phyloP scores from a whole-genome alignment of 441 rosid species.

The Euphorbia celastroides region DNA sequence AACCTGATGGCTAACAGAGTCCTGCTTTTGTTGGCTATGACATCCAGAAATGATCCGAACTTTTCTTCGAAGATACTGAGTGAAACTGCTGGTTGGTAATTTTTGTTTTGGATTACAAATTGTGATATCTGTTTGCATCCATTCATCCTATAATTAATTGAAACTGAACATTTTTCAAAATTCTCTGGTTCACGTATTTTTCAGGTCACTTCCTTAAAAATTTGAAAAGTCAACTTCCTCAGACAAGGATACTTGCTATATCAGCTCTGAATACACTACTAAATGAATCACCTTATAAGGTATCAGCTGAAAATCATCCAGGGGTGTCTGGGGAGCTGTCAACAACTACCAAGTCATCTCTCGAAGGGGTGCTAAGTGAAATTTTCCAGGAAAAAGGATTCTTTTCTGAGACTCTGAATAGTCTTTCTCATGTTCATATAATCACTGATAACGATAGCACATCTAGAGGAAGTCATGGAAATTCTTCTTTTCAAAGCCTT shows the following conservation, averaged over 20 bases:
- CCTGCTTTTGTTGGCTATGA: conserved; percentile 90
- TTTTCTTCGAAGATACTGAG: conserved; percentile 67
- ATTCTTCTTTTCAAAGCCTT: conserved; percentile 84
- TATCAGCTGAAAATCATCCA: conserved; percentile 46
- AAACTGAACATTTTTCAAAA: neutral
- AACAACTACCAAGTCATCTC: conserved; percentile 56
- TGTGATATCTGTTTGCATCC: conserved; percentile 13
- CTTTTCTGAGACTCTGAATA: conserved; percentile 80
- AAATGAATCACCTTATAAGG: conserved; percentile 94
- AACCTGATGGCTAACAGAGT: conserved; percentile 99
- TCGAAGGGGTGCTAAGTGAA: conserved; percentile 75
- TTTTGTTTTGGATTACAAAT: conserved; percentile 23
- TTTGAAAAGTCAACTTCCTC: conserved; percentile 98
- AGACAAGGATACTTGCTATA: conserved; percentile 97
- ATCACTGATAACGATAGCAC: conserved; percentile 69
- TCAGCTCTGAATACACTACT: conserved; percentile 93
- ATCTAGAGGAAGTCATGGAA: conserved; percentile 82
- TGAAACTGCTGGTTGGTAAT: conserved; percentile 80
- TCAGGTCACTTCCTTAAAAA: conserved; percentile 96
- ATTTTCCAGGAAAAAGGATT: conserved; percentile 94
- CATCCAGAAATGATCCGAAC: conserved; percentile 67
- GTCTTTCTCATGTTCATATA: conserved; percentile 96
- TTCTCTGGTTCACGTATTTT: conserved; percentile 29
- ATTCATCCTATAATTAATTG: conserved; percentile 2
- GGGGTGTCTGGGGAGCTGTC: conserved; percentile 27